Evolutionary conservation across 2,329 filamentous ascomycete species (phyloP).

Genomic region (Nemania abortiva): DNA sequence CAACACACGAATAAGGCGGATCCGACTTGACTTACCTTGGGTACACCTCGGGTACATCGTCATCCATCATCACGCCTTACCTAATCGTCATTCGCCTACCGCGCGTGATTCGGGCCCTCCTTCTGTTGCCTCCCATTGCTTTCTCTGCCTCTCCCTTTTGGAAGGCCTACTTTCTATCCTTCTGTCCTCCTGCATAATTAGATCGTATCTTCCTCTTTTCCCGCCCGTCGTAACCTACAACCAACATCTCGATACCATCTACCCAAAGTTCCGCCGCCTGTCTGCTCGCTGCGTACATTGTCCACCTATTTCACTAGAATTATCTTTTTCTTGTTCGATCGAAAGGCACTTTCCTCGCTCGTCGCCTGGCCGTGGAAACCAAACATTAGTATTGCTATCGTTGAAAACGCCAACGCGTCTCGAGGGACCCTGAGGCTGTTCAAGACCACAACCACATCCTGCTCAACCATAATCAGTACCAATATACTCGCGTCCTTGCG

Average conservation of each 20-base stretch:
- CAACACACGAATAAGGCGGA: slow-evolving; percentile 29
- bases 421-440: not conserved
- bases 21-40: slow-evolving; percentile 30
- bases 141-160: slow-evolving; percentile 35
- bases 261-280: not conserved
- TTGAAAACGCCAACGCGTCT: not conserved
- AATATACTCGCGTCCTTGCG: not conserved
- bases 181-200: slow-evolving; percentile 28
- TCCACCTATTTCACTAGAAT: not conserved
- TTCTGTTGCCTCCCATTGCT: slow-evolving; percentile 34
- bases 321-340: slow-evolving; percentile 5
- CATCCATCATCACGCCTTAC: slow-evolving; percentile 34
- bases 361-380: not conserved
- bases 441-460: not conserved
- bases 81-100: slow-evolving; percentile 44
- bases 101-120: slow-evolving; percentile 43
- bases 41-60: slow-evolving; percentile 14
- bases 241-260: slow-evolving; percentile 13
- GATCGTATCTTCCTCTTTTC: slow-evolving; percentile 24
- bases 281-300: not conserved
- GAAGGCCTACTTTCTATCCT: slow-evolving; percentile 30
- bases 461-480: not conserved
- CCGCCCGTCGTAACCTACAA: slow-evolving; percentile 23
- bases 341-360: not conserved
- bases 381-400: slow-evolving; percentile 5